Conservation (phyloP, 768 basidiomycete genomes). For the Favolaschia claudopus region DNA sequence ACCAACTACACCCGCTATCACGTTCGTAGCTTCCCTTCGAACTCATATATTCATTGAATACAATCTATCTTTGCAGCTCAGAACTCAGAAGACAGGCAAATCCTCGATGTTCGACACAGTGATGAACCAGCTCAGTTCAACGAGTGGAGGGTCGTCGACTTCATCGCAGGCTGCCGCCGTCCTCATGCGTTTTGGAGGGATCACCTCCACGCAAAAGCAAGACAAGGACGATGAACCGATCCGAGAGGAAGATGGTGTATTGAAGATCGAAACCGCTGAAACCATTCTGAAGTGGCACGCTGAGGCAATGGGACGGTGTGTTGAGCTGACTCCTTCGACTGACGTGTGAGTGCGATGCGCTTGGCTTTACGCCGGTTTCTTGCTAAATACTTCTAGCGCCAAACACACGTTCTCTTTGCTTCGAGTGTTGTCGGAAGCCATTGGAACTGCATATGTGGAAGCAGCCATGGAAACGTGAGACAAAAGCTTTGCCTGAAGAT, state of each 20-base stretch:
- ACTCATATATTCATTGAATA: slow-evolving; percentile 12
- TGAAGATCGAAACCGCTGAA: slow-evolving; percentile 81
- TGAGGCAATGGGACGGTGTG: slow-evolving; percentile 93
- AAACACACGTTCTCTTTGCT: slow-evolving; percentile 89
- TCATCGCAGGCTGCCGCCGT: slow-evolving; percentile 89
- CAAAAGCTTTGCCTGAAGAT: no score
- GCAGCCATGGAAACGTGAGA: slow-evolving; percentile 92
- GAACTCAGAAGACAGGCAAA: slow-evolving; percentile 68
- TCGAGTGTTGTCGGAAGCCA: slow-evolving; percentile 85
- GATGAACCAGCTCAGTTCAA: slow-evolving; percentile 83
- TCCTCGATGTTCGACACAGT: slow-evolving; percentile 89
- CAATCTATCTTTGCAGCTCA: slow-evolving; percentile 48
- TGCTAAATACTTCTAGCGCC: slow-evolving; percentile 56
- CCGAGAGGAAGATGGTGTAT: slow-evolving; percentile 81
- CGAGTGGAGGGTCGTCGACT: slow-evolving; percentile 66
- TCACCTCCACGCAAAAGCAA: slow-evolving; percentile 58
- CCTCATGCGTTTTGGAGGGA: slow-evolving; percentile 89
- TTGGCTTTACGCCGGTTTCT: slow-evolving; percentile 8
- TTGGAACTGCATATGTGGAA: slow-evolving; percentile 86
- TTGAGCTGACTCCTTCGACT: slow-evolving; percentile 81
- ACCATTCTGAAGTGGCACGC: slow-evolving; percentile 98
- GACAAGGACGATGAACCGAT: slow-evolving; percentile 67
- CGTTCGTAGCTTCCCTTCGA: slow-evolving; percentile 53
- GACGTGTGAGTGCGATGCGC: slow-evolving; percentile 76
- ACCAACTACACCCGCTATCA: slow-evolving; percentile 87